phyloP scores from a whole-genome alignment of 164 flowering plant species.

The Berberis thunbergii region DNA sequence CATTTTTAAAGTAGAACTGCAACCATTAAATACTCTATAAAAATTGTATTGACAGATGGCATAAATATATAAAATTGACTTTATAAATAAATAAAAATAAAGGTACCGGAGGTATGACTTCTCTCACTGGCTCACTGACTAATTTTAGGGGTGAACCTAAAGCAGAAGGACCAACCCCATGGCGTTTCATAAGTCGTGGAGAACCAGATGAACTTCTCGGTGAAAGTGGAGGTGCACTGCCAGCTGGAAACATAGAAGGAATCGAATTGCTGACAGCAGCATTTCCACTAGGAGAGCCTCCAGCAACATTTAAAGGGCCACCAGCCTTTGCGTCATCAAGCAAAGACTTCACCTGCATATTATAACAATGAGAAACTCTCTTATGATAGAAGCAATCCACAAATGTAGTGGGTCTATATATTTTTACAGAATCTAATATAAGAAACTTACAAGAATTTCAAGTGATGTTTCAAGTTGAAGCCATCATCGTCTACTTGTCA shows the following conservation, averaged over 20 bases:
- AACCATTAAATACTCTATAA: conserved; percentile 14
- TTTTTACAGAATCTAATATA: too few species aligned
- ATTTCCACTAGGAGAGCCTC: conserved; percentile 45
- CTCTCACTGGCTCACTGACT: conserved; percentile 72
- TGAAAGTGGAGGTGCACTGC: conserved; percentile 96
- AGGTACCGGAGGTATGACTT: conserved; percentile 85
- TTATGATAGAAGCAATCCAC: too few species aligned
- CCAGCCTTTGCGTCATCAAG: conserved; percentile 88
- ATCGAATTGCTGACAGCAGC: conserved; percentile 51
- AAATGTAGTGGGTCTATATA: too few species aligned
- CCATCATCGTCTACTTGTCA: too few species aligned
- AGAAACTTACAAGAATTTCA: too few species aligned
- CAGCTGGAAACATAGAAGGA: conserved; percentile 97
- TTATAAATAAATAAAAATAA: too few species aligned
- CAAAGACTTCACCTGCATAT: conserved; percentile 64
- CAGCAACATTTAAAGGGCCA: conserved; percentile 45
- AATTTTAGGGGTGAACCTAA: conserved; percentile 85
- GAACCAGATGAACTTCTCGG: conserved; percentile 95
- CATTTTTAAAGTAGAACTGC: conserved; percentile 97
- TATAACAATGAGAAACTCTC: too few species aligned
- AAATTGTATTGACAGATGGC: background rate
- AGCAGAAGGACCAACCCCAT: conserved; percentile 63
- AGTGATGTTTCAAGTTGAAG: too few species aligned
- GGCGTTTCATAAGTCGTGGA: conserved; percentile 73
- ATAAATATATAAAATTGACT: background rate